Evolutionary conservation across 2,329 filamentous ascomycete species (phyloP).

Genomic region (Colletotrichum ledebouriae): DNA sequence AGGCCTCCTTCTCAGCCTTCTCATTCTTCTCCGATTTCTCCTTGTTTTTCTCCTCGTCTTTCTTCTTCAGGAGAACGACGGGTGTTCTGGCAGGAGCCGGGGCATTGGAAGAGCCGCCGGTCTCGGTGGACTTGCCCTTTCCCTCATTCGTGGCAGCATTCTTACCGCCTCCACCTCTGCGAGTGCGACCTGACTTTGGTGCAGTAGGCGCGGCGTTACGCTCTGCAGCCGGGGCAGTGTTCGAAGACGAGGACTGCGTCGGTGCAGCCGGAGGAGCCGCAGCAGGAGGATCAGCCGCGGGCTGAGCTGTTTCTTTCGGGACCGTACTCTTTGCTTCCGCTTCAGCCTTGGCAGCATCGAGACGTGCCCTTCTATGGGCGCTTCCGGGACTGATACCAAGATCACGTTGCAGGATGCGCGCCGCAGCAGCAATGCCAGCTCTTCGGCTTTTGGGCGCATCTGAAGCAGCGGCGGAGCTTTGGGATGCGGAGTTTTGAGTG

Average conservation of each 20-base stretch:
- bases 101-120: constrained; percentile 45
- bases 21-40: constrained; percentile 33
- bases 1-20: constrained; percentile 38
- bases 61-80: constrained; percentile 58
- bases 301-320: constrained; percentile 50
- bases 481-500: constrained; percentile 51
- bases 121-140: constrained; percentile 55
- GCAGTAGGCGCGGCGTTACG: constrained; percentile 33
- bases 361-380: constrained; percentile 71
- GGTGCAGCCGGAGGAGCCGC: constrained; percentile 35
- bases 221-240: constrained; percentile 31
- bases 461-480: constrained; percentile 50
- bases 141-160: constrained; percentile 50
- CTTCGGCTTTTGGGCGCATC: constrained; percentile 67
- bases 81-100: constrained; percentile 50
- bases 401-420: constrained; percentile 75
- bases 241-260: constrained; percentile 29
- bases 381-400: constrained; percentile 74
- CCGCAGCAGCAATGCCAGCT: constrained; percentile 73
- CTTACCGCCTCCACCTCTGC: constrained; percentile 53
- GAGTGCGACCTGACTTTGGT: constrained; percentile 42
- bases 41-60: constrained; percentile 48
- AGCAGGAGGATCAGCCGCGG: constrained; percentile 44
- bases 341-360: constrained; percentile 70
- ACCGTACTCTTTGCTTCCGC: constrained; percentile 56